phyloP scores from a whole-genome alignment of 495 filamentous ascomycete genomes.

The Viridothelium virens region DNA sequence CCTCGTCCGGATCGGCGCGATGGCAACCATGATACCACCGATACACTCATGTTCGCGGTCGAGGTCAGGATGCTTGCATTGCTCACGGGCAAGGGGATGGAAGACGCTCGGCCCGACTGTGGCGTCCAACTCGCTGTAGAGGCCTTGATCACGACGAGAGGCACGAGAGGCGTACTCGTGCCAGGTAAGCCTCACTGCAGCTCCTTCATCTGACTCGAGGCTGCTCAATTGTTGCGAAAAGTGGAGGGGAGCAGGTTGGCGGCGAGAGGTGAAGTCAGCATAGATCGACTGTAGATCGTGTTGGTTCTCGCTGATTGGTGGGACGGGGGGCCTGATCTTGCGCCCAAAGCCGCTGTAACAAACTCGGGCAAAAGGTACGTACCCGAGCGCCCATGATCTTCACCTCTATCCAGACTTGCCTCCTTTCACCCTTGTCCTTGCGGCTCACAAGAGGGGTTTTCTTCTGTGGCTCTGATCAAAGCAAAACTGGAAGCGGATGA shows the following conservation, averaged over 20 bases:
- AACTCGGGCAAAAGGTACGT: neutral
- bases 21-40: neutral
- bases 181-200: conserved; percentile 1
- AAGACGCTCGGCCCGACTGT: neutral
- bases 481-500: neutral
- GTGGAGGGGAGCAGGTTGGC: conserved; percentile 10
- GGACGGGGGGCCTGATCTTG: neutral
- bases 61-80: conserved; percentile 6
- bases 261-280: conserved; percentile 11
- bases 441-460: conserved; percentile 1
- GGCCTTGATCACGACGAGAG: neutral
- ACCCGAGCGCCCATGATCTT: neutral
- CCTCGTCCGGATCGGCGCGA: conserved; percentile 6
- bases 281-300: conserved; percentile 8
- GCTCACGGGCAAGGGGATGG: neutral
- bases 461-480: neutral
- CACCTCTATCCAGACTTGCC: neutral
- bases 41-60: neutral
- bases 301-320: neutral
- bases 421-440: neutral
- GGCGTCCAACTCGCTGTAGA: neutral
- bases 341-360: neutral
- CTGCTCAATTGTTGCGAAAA: neutral
- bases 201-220: conserved; percentile 3
- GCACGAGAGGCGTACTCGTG: neutral